phyloP scores from a whole-genome alignment of 257 asterid genomes.

The Buddleja alternifolia region DNA sequence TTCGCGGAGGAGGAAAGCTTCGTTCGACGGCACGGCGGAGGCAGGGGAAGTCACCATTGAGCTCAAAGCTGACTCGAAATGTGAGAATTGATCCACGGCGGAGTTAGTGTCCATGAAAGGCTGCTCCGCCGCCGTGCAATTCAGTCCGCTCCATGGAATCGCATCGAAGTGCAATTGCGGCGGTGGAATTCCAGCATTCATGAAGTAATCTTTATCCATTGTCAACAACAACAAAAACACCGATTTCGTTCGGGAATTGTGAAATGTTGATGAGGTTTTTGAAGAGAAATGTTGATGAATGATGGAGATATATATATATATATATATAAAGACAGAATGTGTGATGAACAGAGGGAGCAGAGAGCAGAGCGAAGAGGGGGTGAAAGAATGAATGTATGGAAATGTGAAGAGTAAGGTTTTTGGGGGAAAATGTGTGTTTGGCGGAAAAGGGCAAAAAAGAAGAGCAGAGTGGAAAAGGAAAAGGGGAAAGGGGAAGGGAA shows the following conservation, averaged over 20 bases:
- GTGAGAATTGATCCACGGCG: conserved; percentile 38
- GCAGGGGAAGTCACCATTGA: conserved; percentile 30
- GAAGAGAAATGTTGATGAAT: too few species aligned
- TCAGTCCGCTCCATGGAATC: conserved; percentile 46
- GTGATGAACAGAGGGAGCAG: conserved; percentile 3
- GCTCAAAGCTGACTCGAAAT: conserved; percentile 41
- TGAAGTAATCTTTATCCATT: conserved; percentile 53
- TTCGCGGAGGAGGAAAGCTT: conserved; percentile 51
- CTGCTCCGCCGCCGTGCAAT: conserved; percentile 23
- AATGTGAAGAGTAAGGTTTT: neutral
- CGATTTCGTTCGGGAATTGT: too few species aligned
- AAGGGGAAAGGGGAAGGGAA: conserved; percentile 45
- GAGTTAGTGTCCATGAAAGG: conserved; percentile 34
- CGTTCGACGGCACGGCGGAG: conserved; percentile 26
- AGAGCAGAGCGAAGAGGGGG: conserved; percentile 4
- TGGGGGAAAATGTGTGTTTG: conserved; percentile 28
- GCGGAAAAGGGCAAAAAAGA: conserved; percentile 26
- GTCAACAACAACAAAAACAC: neutral
- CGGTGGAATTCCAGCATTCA: conserved; percentile 36
- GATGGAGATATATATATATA: neutral
- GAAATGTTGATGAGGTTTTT: neutral
- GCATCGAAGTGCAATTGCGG: conserved; percentile 38
- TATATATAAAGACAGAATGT: neutral
- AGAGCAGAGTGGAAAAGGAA: conserved; percentile 25
- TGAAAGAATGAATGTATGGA: neutral